Percentiles rank a stretch among this genome's conserved stretches.
Evolutionary conservation across 2,329 filamentous ascomycete genomes (phyloP).

Genomic region (Monosporascus sp.): DNA sequence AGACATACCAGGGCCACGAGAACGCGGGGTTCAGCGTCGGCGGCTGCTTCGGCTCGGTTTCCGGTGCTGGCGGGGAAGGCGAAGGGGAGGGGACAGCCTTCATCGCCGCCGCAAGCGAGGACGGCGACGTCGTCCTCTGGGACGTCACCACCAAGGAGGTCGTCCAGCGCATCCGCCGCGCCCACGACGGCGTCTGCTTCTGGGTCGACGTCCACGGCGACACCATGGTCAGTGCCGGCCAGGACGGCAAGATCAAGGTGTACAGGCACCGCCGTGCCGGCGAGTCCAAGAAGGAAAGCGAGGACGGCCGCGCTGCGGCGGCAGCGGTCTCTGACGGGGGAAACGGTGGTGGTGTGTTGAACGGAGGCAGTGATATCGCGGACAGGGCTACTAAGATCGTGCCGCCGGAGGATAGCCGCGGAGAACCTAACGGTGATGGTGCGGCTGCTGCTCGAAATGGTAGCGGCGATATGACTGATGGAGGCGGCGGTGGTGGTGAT

Average conservation of each 20-base stretch:
- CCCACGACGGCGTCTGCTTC: constrained; percentile 55
- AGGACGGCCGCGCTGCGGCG: constrained; percentile 8
- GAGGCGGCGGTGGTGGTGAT: constrained; percentile 41
- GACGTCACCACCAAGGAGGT: constrained; percentile 82
- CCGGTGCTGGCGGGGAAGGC: constrained; percentile 16
- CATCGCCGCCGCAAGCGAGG: constrained; percentile 79
- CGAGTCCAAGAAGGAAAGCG: no score
- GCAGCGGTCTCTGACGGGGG: constrained; percentile 3
- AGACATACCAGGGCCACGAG: constrained; percentile 91
- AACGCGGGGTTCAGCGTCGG: constrained; percentile 83
- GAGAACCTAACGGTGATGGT: neutral
- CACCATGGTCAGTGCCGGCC: constrained; percentile 52
- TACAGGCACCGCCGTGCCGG: constrained; percentile 29
- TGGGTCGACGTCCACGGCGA: constrained; percentile 58
- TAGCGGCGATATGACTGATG: neutral
- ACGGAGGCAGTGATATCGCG: neutral
- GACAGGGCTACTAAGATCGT: neutral
- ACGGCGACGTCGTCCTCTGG: constrained; percentile 82
- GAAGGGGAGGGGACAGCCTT: constrained; percentile 39
- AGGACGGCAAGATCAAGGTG: constrained; percentile 48
- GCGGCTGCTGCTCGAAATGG: neutral
- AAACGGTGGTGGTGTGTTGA: constrained; percentile 4
- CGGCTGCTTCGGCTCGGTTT: constrained; percentile 63
- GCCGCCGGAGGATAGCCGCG: neutral
- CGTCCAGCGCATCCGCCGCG: constrained; percentile 58